Evolutionary conservation across 2,329 filamentous ascomycete species (phyloP), one percentile per base, ranked within the genome.

Genomic region (Fusarium devonianum): DNA sequence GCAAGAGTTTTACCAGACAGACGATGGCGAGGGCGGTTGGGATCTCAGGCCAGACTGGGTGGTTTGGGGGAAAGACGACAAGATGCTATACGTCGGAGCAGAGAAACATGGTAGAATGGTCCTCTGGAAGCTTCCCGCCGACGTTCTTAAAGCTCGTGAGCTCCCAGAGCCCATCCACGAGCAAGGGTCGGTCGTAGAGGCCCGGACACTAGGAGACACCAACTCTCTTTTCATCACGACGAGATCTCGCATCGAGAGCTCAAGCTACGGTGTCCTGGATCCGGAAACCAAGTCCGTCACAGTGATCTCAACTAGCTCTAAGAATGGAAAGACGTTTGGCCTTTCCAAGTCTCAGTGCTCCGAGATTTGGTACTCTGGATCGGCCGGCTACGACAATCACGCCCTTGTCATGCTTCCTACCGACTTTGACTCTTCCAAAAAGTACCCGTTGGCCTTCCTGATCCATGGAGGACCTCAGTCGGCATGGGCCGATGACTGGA

Each of bases 401-500:
- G 86, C 87, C 1, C 82, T 88, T 66, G 82, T 75, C 29, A 74
- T 90, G 60, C 84, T 81, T 49, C 88, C 85, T 0, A 85, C 84
- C 0, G 58, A 80, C 62, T 95, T 93, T 66, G 80, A 89, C 64
- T 71, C 79, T 7, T 76, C 71, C 13, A 87, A 90, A 70, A 91
- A 83, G 57, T 95, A 93, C 64, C 91, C 91, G 0, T 77, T 96
- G 4, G 84, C 88, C 2, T 87, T 92, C 67, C 75, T 92, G 30
- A 89, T 95, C 55, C 91, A 96, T 65, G 91, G 91, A 44, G 91
- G 91, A 0, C 90, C 90, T 0, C 89, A 94, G 69, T 83, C 86
- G 16, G 83, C 89, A 0, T 93, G 89, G 87, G 75, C 71, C 22
- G 87, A 94, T 64, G 77, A 80, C 19, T 95, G 90, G 89, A 88